Evolutionary conservation across 1,284 basidiomycete species (phyloP), one percentile per base, ranked within the genome.

Genomic region (Dichomitus squalens): DNA sequence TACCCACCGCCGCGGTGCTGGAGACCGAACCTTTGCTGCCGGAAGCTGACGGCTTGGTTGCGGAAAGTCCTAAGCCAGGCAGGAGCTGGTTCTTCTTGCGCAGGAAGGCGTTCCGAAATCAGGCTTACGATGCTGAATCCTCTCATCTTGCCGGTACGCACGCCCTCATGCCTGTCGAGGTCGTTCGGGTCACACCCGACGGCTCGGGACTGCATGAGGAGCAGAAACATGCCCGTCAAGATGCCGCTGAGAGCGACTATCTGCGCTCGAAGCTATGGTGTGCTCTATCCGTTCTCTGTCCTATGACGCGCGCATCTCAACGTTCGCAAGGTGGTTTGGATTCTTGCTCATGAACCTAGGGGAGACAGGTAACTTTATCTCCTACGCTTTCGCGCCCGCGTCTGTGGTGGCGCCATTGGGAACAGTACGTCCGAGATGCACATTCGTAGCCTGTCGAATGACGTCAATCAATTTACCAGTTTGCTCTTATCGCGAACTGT

Each of bases 361-460:
- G 14, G 96, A 99, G 76, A 74, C 86, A 23, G 93, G 93, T 12
- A 98, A 98, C 70, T 98, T 98, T 63, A 83, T 95, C 54, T 91
- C 92, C 1, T 98, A 94, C 64, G 91, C 85, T 0, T 92, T 89
- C 61, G 89, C 96, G 6, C 96, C 96, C 3, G 95, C 96, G 7
- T 93, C 90, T 20, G 79, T 98, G 12, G 95, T 98, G n/a, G 96
- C 96, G 1, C 96, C 96, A 18, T 80, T 98, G 7, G 95, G 96
- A 31, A 96, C 93, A 31, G 93, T 95, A 66, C 76, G 87, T 77
- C 7, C 23, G 49, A 46, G 44, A 20, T 14, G 20, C 12, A 18
- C 29, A 7, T 33, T 8, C 18, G 12, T 18, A 4, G 44, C 12
- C 31, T n/a, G 43, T 29, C 38, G 34, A 40, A 43, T 52, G 49